Base-by-base conservation (phyloP, 768 basidiomycete genomes). In the Mycena rebaudengoi region DNA sequence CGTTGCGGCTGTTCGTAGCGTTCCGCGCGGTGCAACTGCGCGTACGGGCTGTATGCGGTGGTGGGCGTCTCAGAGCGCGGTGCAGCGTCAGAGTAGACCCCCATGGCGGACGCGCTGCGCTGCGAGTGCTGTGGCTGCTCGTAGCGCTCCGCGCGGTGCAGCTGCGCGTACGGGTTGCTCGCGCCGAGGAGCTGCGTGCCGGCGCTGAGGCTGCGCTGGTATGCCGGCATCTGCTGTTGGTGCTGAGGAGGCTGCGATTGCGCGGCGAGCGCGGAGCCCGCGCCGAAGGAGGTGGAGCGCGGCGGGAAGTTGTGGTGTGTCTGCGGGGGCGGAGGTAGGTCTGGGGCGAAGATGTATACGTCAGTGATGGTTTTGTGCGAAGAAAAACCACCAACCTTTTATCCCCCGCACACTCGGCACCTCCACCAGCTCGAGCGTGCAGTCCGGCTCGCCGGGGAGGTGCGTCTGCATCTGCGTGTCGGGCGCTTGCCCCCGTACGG, bases 201-300 rank as follows among this genome's bases (percentile, higher is more conserved):
- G 1, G 70, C 56, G 46, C 63, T 28, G 73, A 70, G 25, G 72
- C 75, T n/a, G 72, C 71, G 18, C 71, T 71, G 65, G 55, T 51
- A 62, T 5, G n/a, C n/a, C n/a, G n/a, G n/a, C n/a, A n/a, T n/a
- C n/a, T n/a, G n/a, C n/a, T n/a, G n/a, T 68, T 56, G 7, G 58
- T 23, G 20, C 48, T 45, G 2, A 26, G 21, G 60, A 8, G 53
- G 60, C 5, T 25, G 43, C 14, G 44, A 45, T 10, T 43, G 12
- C 16, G 45, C 39, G 25, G 54, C 57, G 64, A 48, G 66, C 8
- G 53, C 62, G 37, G 46, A 56, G n/a, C 62, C 60, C 5, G 66
- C 66, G 30, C 62, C 82, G 35, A 94, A 83, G 2, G 91, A 92
- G 73, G 90, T 89, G 75, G 87, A 90, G 6, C 90, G 84, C 1